Base-by-base conservation (phyloP, 1,284 basidiomycete species). In the Bjerkandera adusta region DNA sequence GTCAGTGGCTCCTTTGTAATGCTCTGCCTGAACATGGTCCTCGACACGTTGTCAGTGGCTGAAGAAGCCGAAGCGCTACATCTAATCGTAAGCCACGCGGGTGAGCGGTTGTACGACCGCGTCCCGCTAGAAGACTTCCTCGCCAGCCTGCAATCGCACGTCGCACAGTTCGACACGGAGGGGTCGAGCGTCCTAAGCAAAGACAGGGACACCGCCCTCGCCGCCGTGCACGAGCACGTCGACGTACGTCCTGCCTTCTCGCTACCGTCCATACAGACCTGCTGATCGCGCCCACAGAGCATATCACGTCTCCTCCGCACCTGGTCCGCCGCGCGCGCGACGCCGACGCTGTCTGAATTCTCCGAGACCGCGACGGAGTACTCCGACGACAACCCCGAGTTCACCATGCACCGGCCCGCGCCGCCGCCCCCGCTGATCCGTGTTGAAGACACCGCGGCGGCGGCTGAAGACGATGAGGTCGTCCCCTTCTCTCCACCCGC, bases 41-140 rank as follows among this genome's bases (percentile, higher is more conserved):
- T 63, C 6, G 48, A 51, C 22, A 53, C 59, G 29, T 57, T 65
- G 48, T 40, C 24, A 5, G 51, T 58, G 4, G 46, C 65, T 12
- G 65, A 69, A 51, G 62, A 69, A 43, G 49, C 67, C 7, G 55
- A 59, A 16, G 61, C 59, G 2, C 51, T 61, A 11, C 57, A 77
- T 11, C 36, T 45, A 4, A 52, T 64, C 43, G 8, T 61, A 7
- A 35, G 33, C n/a, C 56, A 56, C 30, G 41, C 53, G 10, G 51
- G 54, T 29, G 50, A 47, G 16, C 36, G 36, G 8, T 37, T 60
- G 25, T 49, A 42, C 18, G 41, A 46, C 20, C 42, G 47, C 22
- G 43, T 42, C 16, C 50, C 37, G 21, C 44, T 48, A 43, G 29
- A 35, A 27, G 47, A 48, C 39, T 48, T 52, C 38, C 42, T 45